Evolutionary conservation across 2,329 filamentous ascomycete genomes (phyloP).

Genomic region (Seiridium cupressi): DNA sequence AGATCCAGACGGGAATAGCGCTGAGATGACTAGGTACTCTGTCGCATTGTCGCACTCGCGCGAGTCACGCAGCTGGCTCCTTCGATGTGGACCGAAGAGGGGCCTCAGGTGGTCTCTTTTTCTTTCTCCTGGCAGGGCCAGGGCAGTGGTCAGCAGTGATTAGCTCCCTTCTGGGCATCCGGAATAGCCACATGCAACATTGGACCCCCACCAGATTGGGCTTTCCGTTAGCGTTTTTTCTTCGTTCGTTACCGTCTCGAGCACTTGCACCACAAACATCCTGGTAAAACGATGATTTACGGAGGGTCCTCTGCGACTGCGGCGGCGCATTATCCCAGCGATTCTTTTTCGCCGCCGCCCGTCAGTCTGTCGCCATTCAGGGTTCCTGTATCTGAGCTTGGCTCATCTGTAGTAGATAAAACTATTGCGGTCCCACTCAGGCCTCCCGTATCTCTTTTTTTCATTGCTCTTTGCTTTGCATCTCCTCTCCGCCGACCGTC

Average conservation of each 20-base stretch:
- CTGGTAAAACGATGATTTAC: not conserved
- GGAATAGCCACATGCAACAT: not conserved
- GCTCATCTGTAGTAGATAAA: conserved; percentile 2
- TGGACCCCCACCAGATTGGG: conserved; percentile 1
- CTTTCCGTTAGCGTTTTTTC: not conserved
- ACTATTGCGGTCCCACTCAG: conserved; percentile 5
- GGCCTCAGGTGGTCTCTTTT: not conserved
- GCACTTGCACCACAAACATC: not conserved
- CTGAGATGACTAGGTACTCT: not conserved
- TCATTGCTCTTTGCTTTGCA: not conserved
- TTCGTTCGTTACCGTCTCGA: not conserved
- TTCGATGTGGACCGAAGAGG: not conserved
- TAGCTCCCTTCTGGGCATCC: not conserved
- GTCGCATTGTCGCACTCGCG: not conserved
- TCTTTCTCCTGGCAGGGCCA: not conserved
- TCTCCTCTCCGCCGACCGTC: not conserved
- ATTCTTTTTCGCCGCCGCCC: conserved; percentile 1
- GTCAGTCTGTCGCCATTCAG: conserved; percentile 7
- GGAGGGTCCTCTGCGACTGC: conserved; percentile 1
- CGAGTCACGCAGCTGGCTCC: not conserved
- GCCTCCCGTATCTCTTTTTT: not conserved
- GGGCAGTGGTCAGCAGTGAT: too few relatives aligned
- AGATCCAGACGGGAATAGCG: not conserved
- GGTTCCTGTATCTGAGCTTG: conserved; percentile 2
- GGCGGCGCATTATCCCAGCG: not conserved